Evolutionary conservation across 2,329 filamentous ascomycete genomes (phyloP), one percentile per base, ranked within the genome.

Genomic region (Talaromyces verruculosus): DNA sequence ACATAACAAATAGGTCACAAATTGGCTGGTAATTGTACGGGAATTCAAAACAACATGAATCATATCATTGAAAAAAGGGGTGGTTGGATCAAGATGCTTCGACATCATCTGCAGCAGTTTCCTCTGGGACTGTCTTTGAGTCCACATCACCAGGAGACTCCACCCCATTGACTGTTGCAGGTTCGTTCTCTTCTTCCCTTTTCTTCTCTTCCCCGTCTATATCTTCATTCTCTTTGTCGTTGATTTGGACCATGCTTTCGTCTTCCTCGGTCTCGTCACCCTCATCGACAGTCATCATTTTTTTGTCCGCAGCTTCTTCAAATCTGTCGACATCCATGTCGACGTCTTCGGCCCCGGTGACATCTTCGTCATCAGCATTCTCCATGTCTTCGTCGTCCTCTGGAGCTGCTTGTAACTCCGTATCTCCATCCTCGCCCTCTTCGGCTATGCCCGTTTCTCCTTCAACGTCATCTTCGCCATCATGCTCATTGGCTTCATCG

Each of bases 261-360:
- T 60, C 57, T 43, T 43, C 22, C 7, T 60, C 57, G 3, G 57
- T 60, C 35, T 63, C 63, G 22, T 60, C 61, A 17, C 58, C 63
- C 17, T 51, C 49, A 13, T 59, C 37, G 49, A 55, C 19, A 2
- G 28, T 65, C 6, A 43, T 60, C 19, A 63, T 59, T 35, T 49
- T 59, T 28, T 63, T 60, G 13, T 66, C 65, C 5, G 47, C 63
- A 39, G 45, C 35, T 55, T 59, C 63, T n/a, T 61, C 61, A 37
- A 61, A 53, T 41, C 62, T 60, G 19, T 69, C 70, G 13, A 51
- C 67, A 19, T 68, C 68, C 47, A 69, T 67, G 17, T 67, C 64
- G 57, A 30, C 57, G n/a, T 65, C 68, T n/a, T 65, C 72, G 1
- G 64, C 67, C 15, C 70, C 73, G n/a, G 72, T 71, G 7, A 64